Evolutionary conservation across 495 filamentous ascomycete species (phyloP).

Genomic region (Amphirosellinia nigrospora): DNA sequence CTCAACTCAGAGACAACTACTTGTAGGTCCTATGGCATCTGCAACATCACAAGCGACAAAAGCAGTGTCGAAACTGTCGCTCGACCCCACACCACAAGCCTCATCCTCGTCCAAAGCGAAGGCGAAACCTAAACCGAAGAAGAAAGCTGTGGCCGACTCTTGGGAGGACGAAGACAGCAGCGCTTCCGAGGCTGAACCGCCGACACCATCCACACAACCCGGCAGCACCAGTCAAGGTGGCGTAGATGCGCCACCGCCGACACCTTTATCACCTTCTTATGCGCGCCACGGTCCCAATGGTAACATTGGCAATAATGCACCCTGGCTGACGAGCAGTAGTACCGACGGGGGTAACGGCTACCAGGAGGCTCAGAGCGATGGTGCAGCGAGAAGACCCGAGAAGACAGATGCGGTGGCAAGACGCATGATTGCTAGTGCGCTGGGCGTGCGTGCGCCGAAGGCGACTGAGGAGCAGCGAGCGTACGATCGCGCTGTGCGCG

Average conservation of each 20-base stretch:
- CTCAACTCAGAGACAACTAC: not conserved
- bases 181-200: conserved; percentile 37
- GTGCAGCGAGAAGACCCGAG: conserved; percentile 66
- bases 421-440: conserved; percentile 85
- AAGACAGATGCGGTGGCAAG: conserved; percentile 92
- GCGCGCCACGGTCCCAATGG: conserved; percentile 38
- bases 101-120: conserved; percentile 31
- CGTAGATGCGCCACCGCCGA: conserved; percentile 61
- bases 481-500: conserved; percentile 82
- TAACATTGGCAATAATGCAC: conserved; percentile 26
- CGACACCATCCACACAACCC: conserved; percentile 43
- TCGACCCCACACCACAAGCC: conserved; percentile 30
- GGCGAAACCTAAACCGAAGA: conserved; percentile 50
- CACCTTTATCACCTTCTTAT: conserved; percentile 64
- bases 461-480: conserved; percentile 86
- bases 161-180: conserved; percentile 78
- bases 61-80: conserved; percentile 47
- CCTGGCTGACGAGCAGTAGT: conserved; percentile 28
- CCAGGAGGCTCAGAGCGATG: conserved; percentile 28
- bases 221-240: conserved; percentile 36
- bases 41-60: conserved; percentile 29
- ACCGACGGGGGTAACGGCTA: conserved; percentile 25
- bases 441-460: conserved; percentile 82
- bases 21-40: conserved; percentile 11
- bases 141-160: conserved; percentile 68